Evolutionary conservation across 1,284 basidiomycete species (phyloP).

Genomic region (Fomitopsis schrenkii): DNA sequence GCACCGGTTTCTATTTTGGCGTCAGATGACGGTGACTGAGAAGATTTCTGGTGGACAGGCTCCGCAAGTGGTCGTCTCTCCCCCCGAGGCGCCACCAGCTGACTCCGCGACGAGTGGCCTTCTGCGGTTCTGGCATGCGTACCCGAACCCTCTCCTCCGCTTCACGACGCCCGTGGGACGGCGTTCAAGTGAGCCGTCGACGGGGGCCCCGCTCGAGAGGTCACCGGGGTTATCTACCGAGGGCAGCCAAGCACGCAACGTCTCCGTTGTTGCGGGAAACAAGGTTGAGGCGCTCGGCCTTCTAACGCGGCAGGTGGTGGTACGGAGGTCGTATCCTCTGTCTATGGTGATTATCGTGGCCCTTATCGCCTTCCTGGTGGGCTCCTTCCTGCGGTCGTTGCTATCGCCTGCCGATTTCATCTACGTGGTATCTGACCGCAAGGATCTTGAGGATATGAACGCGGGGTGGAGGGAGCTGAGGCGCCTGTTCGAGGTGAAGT

Average conservation of each 20-base stretch:
- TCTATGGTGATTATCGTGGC: conserved; percentile 75
- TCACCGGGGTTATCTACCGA: conserved; percentile 5
- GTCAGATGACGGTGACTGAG: conserved; percentile 8
- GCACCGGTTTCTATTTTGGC: conserved; percentile 4
- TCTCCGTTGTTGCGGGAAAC: background rate
- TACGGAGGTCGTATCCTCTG: conserved; percentile 35
- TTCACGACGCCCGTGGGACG: conserved; percentile 28
- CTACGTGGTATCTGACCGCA: conserved; percentile 60
- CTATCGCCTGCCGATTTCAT: conserved; percentile 92
- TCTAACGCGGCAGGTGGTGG: conserved; percentile 10
- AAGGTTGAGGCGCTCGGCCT: conserved; percentile 7
- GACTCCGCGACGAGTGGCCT: conserved; percentile 31
- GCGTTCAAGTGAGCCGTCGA: conserved; percentile 17
- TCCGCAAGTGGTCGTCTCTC: conserved; percentile 10
- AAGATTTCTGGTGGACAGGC: conserved; percentile 9
- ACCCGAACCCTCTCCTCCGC: conserved; percentile 38
- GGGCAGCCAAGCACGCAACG: conserved; percentile 5
- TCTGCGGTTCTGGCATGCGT: conserved; percentile 41
- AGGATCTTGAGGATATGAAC: conserved; percentile 45
- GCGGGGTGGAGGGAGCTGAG: conserved; percentile 80
- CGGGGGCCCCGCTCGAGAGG: conserved; percentile 10
- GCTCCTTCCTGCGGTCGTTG: conserved; percentile 84
- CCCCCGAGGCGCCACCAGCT: conserved; percentile 16
- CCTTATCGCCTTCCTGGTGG: conserved; percentile 87
- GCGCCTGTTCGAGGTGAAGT: conserved; percentile 75